Conservation (phyloP, 1,284 basidiomycete species). For the Tetrapyrgos nigripes region DNA sequence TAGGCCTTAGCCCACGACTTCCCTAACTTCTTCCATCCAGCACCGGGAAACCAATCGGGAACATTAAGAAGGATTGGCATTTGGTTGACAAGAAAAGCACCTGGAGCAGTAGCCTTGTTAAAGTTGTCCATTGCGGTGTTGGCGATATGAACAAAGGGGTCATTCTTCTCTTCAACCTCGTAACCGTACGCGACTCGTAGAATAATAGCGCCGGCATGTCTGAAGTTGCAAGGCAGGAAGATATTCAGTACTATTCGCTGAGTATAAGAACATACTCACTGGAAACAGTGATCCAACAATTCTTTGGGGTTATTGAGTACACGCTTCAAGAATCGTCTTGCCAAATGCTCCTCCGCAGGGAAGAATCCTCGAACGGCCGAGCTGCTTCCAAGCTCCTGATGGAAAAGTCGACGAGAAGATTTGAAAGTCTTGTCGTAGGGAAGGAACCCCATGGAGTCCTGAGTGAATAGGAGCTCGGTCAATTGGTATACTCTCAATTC, state of each 20-base stretch:
- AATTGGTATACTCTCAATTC: constrained; percentile 11
- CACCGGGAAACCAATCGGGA: constrained; percentile 44
- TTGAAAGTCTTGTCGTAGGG: constrained; percentile 28
- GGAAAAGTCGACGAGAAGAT: constrained; percentile 21
- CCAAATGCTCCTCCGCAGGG: constrained; percentile 30
- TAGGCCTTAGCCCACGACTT: constrained; percentile 22
- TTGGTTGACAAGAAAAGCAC: constrained; percentile 39
- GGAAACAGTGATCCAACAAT: constrained; percentile 21
- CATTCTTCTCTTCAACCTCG: constrained; percentile 28
- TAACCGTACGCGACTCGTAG: constrained; percentile 40
- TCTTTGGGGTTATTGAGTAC: constrained; percentile 26
- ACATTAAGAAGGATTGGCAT: constrained; percentile 34
- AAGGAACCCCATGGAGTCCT: constrained; percentile 24
- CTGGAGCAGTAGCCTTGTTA: constrained; percentile 23
- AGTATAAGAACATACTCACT: constrained; percentile 13
- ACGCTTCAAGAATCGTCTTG: constrained; percentile 28
- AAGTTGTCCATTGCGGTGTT: constrained; percentile 29
- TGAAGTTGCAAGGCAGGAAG: constrained; percentile 12
- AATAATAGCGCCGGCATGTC: constrained; percentile 34
- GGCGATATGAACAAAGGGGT: constrained; percentile 27
- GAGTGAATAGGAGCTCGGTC: too few species aligned
- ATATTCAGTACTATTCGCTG: not conserved
- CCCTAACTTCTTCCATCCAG: constrained; percentile 36
- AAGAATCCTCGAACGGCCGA: constrained; percentile 21
- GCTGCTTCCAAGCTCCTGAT: constrained; percentile 32